Evolutionary conservation across 176 grass and related monocot species (phyloP).

Genomic region (Microstegium vimineum): DNA sequence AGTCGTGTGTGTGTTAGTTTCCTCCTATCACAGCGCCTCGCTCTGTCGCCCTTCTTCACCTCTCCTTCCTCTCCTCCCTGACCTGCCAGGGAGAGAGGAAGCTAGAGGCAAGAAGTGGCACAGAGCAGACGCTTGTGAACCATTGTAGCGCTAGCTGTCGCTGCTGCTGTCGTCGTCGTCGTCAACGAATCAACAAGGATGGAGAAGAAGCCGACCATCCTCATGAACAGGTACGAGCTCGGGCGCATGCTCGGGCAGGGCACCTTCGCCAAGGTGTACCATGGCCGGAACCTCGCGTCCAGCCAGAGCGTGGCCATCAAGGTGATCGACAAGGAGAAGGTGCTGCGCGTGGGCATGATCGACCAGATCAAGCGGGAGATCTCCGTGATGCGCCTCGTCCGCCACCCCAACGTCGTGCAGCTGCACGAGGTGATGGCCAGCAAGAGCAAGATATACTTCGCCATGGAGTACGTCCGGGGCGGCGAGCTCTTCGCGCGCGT

Average conservation of each 20-base stretch:
- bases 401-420: constrained; percentile 81
- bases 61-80: constrained; percentile 43
- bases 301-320: constrained; percentile 82
- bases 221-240: constrained; percentile 83
- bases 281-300: constrained; percentile 53
- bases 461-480: constrained; percentile 81
- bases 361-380: constrained; percentile 94
- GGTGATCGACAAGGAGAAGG: constrained; percentile 86
- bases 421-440: constrained; percentile 95
- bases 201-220: constrained; percentile 74
- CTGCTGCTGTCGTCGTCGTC: background rate
- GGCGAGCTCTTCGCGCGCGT: constrained; percentile 75
- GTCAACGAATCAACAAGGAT: constrained; percentile 28
- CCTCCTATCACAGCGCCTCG: constrained; percentile 17
- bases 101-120: constrained; percentile 34
- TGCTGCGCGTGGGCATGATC: constrained; percentile 74
- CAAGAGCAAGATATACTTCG: constrained; percentile 91
- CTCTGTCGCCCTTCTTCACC: constrained; percentile 53
- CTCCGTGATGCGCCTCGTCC: constrained; percentile 68
- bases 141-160: background rate
- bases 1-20: constrained; percentile 17
- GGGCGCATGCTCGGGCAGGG: constrained; percentile 74
- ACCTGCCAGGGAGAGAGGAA: constrained; percentile 32
- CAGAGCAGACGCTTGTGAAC: constrained; percentile 36
- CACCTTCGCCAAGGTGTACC: constrained; percentile 92